phyloP scores from a whole-genome alignment of 2,329 filamentous ascomycete genomes.

The Ascochyta rabiei region DNA sequence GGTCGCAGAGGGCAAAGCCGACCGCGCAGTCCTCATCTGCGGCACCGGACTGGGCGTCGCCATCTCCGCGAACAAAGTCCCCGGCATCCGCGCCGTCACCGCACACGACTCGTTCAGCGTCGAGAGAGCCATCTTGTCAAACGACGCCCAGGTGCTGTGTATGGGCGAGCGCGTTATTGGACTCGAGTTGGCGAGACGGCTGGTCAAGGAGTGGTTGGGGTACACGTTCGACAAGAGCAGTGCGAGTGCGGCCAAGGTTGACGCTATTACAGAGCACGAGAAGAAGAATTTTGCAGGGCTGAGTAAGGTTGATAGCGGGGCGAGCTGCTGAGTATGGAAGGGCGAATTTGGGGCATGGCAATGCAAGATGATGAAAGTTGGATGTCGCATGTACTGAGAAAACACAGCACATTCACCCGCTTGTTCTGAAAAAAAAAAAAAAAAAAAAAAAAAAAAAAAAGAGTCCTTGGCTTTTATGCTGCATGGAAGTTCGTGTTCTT shows the following conservation, averaged over 20 bases:
- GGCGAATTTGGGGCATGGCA: too few species aligned
- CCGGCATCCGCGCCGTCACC: conserved; percentile 83
- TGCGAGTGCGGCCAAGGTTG: conserved; percentile 64
- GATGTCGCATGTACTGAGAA: too few species aligned
- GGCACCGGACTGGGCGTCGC: conserved; percentile 87
- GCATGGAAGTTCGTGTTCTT: too few species aligned
- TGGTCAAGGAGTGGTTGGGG: conserved; percentile 83
- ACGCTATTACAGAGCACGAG: conserved; percentile 57
- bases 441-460: too few species aligned
- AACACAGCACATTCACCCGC: too few species aligned
- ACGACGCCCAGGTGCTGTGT: conserved; percentile 86
- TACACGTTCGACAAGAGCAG: conserved; percentile 77
- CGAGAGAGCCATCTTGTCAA: conserved; percentile 79
- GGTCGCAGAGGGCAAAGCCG: conserved; percentile 67
- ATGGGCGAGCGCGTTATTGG: conserved; percentile 86
- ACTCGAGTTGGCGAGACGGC: conserved; percentile 75
- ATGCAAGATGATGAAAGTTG: too few species aligned
- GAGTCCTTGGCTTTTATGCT: too few species aligned
- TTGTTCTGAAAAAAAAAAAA: too few species aligned
- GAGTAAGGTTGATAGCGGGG: conserved; percentile 15
- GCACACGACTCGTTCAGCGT: conserved; percentile 87
- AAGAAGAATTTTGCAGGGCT: conserved; percentile 41
- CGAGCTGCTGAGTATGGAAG: not conserved
- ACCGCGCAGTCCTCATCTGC: conserved; percentile 82
- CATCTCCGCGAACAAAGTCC: conserved; percentile 88